These are phyloP conservation scores for Pseudoperonospora humuli DNA, from an alignment of 352 stramenopile species.

Conservation along the genomic window DNA sequence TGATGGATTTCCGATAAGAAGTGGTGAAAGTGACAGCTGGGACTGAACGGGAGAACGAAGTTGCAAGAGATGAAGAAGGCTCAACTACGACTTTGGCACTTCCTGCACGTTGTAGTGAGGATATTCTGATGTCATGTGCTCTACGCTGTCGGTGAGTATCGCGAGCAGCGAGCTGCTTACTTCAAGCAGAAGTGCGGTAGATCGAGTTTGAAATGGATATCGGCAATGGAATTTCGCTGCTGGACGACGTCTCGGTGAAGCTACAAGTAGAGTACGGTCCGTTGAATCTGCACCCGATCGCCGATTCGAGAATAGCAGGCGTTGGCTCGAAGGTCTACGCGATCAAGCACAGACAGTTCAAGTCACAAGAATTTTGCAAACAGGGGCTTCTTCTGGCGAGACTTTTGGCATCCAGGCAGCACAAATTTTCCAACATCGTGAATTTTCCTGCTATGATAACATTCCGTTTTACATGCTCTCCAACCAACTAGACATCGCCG, in stretches of 20 bases:
- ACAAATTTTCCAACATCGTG: constrained; percentile 60
- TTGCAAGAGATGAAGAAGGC: neutral
- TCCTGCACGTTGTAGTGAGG: constrained; percentile 6
- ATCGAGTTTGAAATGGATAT: constrained; percentile 30
- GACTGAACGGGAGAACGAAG: constrained; percentile 9
- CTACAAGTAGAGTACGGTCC: constrained; percentile 18
- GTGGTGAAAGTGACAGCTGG: constrained; percentile 8
- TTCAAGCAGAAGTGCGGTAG: constrained; percentile 57
- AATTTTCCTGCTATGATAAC: constrained; percentile 35
- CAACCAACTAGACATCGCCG: constrained; percentile 28
- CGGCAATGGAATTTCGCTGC: constrained; percentile 7
- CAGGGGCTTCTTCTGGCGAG: constrained; percentile 53
- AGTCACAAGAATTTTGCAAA: constrained; percentile 24
- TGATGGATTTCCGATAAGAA: constrained; percentile 28
- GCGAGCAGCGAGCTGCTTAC: constrained; percentile 29
- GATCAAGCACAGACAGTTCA: constrained; percentile 35
- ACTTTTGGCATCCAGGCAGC: constrained; percentile 30
- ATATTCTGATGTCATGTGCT: constrained; percentile 57
- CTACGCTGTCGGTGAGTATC: constrained; percentile 38
- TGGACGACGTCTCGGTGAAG: constrained; percentile 12
- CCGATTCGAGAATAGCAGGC: constrained; percentile 15
- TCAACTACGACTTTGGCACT: neutral
- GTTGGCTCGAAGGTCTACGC: constrained; percentile 48
- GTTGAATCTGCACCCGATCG: constrained; percentile 24
- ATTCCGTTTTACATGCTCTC: constrained; percentile 46